Evolutionary conservation across 2,329 filamentous ascomycete species (phyloP), one percentile per base, ranked within the genome.

Genomic region (Scortechinia acanthostroma): DNA sequence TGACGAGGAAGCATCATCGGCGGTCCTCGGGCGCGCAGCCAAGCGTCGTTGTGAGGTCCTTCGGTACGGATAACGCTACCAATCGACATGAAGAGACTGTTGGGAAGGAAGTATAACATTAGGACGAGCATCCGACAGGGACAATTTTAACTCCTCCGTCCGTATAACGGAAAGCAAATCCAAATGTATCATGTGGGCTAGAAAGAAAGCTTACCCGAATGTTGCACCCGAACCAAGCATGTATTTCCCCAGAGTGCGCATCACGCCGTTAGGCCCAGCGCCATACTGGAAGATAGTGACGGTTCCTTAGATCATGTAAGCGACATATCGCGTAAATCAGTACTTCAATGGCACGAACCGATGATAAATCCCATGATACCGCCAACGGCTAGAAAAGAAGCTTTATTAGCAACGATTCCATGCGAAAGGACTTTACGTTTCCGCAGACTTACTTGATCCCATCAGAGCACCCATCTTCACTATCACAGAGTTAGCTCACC

Each of bases 391-490:
- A 56, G 14, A 48, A 19, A 44, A 49, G 14, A 25, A 46, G 16
- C 51, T 70, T 54, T 71, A 42, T 17, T 43, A 17, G 16, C 6
- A 19, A 22, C 13, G 4, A 15, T 4, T 2, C 2, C 4, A n/a
- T 3, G 10, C 43, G 17, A 10, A 4, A 15, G 23, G 23, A 13
- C 42, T 28, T 45, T 44, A 6, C 6, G 17, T 40, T 6, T 33
- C 35, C 46, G 37, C 46, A 47, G 44, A 79, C 90, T 58, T 86
- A 97, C 91, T 94, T 63, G 90, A 88, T 55, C 93, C 93, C 90
- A 97, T 97, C 84, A 98, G 84, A 51, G 87, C 90, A 56, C 93
- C 93, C 90, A 97, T 96, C 75, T 95, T 96, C 65, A 91, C 90
- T 95, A 62, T 55, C 51, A 43, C 47, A 58, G 20, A 56, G 42